Evolutionary conservation across 1,139 yeast genomes (phyloP).

Genomic region (Debaryomyces udenii): DNA sequence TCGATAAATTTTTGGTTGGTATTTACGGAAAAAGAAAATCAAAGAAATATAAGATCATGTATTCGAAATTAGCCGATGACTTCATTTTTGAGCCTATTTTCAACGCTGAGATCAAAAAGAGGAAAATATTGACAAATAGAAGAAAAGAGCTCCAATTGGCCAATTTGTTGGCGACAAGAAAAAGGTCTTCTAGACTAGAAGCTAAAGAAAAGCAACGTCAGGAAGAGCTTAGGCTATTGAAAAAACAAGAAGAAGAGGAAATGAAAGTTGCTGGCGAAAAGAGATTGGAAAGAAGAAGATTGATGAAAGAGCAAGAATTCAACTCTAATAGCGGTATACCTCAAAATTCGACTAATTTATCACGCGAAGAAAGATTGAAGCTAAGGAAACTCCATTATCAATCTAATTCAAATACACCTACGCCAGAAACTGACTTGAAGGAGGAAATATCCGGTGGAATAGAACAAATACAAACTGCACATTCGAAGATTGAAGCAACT

Average conservation of each 20-base stretch:
- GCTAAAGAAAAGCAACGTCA: slow-evolving; percentile 51
- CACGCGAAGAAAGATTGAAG: slow-evolving; percentile 48
- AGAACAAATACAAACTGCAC: too few relatives aligned
- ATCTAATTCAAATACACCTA: slow-evolving; percentile 4
- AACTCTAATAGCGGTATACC: slow-evolving; percentile 7
- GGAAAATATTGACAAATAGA: slow-evolving; percentile 45
- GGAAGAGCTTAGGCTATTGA: slow-evolving; percentile 40
- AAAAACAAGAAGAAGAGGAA: slow-evolving; percentile 36
- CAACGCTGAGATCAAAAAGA: slow-evolving; percentile 37
- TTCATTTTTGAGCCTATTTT: slow-evolving; percentile 29
- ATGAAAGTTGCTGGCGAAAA: slow-evolving; percentile 35
- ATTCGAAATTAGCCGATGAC: slow-evolving; percentile 20
- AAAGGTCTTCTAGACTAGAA: slow-evolving; percentile 51
- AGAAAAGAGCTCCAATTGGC: slow-evolving; percentile 52
- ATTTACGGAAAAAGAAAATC: slow-evolving; percentile 20
- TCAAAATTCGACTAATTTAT: slow-evolving; percentile 28
- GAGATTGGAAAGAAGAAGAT: slow-evolving; percentile 42
- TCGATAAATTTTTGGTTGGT: slow-evolving; percentile 25
- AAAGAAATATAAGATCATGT: slow-evolving; percentile 23
- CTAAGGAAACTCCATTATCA: slow-evolving; percentile 29
- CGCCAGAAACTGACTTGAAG: slow-evolving; percentile 4
- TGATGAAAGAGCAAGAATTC: slow-evolving; percentile 20
- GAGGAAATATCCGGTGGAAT: too few relatives aligned
- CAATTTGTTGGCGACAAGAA: slow-evolving; percentile 51
- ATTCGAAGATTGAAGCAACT: too few relatives aligned